Evolutionary conservation across 2,329 filamentous ascomycete species (phyloP), one percentile per base, ranked within the genome.

Genomic region (Phaeomoniella chlamydospora): DNA sequence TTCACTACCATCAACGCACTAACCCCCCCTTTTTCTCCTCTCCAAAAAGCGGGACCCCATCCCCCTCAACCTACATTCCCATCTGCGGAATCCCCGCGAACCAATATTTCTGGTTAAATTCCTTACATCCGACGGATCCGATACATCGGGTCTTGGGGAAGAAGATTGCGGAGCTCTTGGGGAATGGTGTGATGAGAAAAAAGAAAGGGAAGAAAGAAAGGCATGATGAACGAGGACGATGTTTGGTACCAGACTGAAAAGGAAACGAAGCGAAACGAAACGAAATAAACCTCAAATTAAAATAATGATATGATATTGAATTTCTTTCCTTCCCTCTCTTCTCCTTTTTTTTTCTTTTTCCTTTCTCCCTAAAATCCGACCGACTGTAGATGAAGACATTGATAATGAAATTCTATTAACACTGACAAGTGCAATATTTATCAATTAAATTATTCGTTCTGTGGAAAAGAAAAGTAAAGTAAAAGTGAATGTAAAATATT

Each of bases 31-130:
- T n/a, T n/a, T n/a, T n/a, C n/a, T n/a, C n/a, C n/a, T n/a, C n/a
- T n/a, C n/a, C n/a, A 14, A 34, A 37, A 22, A 37, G 17, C 17
- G 31, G 37, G 10, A 40, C 39, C 15, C 39, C 31, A 13, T 15
- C 29, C 11, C 11, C 11, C 12, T 22, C 31, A 13, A 41, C 41
- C 14, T 36, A 39, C 19, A 30, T 31, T 16, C 37, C 41, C 5
- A 50, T 46, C 19, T 67, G 63, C 44, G 43, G 44, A 3, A 46
- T 57, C 29, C 41, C 59, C 1, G 58, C 65, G 12, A 59, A 66
- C 40, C 51, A 65, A 48, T 66, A 65, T 42, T 49, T 66, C 30
- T 67, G 64, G 63, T 49, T 65, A 15, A 64, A 67, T 36, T 43
- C 43, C 9, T 42, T 67, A 42, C 64, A 67, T 47, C 62, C 63